Evolutionary conservation across 2,329 filamentous ascomycete species (phyloP).

Genomic region (Fusarium subglutinans): DNA sequence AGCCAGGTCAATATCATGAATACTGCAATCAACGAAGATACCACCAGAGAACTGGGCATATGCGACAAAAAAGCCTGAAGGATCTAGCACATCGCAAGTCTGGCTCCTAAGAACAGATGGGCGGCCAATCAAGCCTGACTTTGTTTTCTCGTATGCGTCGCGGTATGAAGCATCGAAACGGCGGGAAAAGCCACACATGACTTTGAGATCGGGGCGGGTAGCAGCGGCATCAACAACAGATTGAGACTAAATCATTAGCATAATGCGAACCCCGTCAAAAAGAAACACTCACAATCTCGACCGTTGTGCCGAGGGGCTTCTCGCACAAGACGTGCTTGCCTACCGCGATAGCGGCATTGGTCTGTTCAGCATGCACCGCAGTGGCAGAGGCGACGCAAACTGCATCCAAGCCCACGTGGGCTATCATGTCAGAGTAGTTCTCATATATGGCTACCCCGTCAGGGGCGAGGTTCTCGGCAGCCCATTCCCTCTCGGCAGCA

Average conservation of each 20-base stretch:
- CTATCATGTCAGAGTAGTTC: conserved; percentile 58
- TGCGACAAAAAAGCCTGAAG: conserved; percentile 72
- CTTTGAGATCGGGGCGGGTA: conserved; percentile 66
- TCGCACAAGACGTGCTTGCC: conserved; percentile 67
- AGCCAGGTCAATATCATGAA: conserved; percentile 67
- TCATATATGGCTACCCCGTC: conserved; percentile 55
- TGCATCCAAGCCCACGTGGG: conserved; percentile 50
- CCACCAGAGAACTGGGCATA: conserved; percentile 72
- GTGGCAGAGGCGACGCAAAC: conserved; percentile 55
- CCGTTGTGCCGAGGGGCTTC: conserved; percentile 67
- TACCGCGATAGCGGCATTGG: conserved; percentile 63
- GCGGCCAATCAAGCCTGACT: conserved; percentile 65
- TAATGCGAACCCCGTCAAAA: not conserved
- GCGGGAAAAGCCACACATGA: conserved; percentile 55
- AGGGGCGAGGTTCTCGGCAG: conserved; percentile 52
- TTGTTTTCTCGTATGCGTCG: conserved; percentile 63
- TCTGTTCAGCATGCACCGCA: conserved; percentile 65
- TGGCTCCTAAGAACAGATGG: conserved; percentile 70
- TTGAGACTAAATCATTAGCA: not conserved
- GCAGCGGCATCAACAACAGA: conserved; percentile 24
- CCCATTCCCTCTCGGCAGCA: conserved; percentile 56
- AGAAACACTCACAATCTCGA: conserved; percentile 26
- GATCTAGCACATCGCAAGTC: conserved; percentile 73
- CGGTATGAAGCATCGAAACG: conserved; percentile 59
- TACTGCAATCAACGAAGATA: conserved; percentile 76